Percentiles rank a stretch among this genome's conserved stretches.
Conservation (phyloP, 2,329 filamentous ascomycete genomes). For the Beauveria pseudobassiana region DNA sequence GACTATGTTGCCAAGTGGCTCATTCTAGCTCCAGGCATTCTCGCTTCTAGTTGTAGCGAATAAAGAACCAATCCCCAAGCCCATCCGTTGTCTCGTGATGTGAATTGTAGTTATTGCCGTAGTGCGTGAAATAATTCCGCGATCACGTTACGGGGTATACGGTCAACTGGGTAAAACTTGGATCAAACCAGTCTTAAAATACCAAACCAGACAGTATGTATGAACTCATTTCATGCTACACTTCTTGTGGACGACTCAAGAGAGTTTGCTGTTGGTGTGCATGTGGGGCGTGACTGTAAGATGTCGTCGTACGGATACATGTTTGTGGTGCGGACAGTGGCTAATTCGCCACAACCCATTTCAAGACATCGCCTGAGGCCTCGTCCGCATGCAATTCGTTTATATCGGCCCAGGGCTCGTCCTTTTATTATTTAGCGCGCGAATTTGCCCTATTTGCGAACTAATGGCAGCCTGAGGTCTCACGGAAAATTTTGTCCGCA, state of each 20-base stretch:
- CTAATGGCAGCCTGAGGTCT: slow-evolving; percentile 1
- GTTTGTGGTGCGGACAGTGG: neutral
- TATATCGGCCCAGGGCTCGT: no score
- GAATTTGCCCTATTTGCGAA: neutral
- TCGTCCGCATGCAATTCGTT: neutral
- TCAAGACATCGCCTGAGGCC: neutral
- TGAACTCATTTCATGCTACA: no score
- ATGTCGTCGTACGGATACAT: neutral
- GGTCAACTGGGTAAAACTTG: no score
- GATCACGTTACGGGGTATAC: neutral
- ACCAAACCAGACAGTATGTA: neutral
- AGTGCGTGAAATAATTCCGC: neutral
- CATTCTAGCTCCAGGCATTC: neutral
- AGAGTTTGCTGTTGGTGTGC: neutral
- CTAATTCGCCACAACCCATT: neutral
- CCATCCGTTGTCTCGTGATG: neutral
- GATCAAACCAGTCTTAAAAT: no score
- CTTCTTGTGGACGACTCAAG: neutral
- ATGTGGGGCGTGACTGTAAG: slow-evolving; percentile 1
- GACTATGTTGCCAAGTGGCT: slow-evolving; percentile 8
- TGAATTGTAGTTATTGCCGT: neutral
- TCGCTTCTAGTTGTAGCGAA: slow-evolving; percentile 10
- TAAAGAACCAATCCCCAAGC: slow-evolving; percentile 5
- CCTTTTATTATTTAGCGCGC: neutral
- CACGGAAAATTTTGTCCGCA: neutral